Evolutionary conservation across 176 grass and related monocot species (phyloP).

Genomic region (Aegilops speltoides): DNA sequence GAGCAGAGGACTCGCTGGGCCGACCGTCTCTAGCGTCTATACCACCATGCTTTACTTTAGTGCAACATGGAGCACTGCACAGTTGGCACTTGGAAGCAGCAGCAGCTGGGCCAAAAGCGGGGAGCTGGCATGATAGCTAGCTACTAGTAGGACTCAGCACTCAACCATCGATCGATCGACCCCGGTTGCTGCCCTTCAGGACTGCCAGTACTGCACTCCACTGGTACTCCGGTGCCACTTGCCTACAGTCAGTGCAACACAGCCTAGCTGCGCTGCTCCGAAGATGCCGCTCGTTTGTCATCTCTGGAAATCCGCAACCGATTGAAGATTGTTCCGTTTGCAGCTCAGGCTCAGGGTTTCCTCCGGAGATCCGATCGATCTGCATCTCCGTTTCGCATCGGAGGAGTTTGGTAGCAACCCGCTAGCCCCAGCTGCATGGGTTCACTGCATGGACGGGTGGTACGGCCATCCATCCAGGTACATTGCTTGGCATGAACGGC

Average conservation of each 20-base stretch:
- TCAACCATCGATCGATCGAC: too few species aligned
- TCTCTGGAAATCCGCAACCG: neutral
- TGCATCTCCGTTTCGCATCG: neutral
- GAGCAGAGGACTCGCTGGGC: neutral
- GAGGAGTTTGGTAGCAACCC: too few species aligned
- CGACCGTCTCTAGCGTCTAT: neutral
- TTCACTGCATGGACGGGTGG: neutral
- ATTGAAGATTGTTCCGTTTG: neutral
- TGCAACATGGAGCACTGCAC: neutral
- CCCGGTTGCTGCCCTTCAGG: neutral
- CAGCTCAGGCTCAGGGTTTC: neutral
- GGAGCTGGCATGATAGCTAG: conserved; percentile 12
- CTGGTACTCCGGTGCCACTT: neutral
- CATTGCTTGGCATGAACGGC: neutral
- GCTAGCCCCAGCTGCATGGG: neutral
- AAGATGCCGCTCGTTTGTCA: neutral
- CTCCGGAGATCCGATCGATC: too few species aligned
- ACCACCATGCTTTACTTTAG: neutral
- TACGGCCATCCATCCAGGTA: neutral
- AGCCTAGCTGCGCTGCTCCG: neutral
- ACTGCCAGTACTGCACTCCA: neutral
- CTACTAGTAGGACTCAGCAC: neutral
- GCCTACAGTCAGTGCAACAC: too few species aligned
- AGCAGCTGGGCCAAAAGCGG: neutral
- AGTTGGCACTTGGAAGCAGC: neutral